Base-by-base conservation (phyloP, 768 basidiomycete species). In the Suillus placidus region DNA sequence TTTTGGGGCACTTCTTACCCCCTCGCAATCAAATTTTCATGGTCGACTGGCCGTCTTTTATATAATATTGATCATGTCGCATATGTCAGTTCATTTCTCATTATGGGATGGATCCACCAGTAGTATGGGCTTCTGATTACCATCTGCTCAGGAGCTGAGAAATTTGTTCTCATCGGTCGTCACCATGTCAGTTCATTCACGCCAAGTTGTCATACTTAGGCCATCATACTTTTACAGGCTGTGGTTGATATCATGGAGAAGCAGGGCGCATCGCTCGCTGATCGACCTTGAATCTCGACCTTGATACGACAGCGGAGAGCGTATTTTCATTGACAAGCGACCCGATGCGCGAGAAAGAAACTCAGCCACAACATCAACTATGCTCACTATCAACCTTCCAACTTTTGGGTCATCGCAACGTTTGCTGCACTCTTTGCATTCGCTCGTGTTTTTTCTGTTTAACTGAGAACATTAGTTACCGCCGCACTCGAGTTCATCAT, bases 161-260 rank as follows among this genome's bases (percentile, higher is more conserved):
- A 69, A 20, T 67, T 71, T n/a, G 71, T 72, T 52, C 68, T 76
- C n/a, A 42, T 76, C 6, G 74, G 72, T 4, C 69, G 74, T 54
- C 74, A 75, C 34, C 45, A 73, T 5, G 74, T 72, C 10, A 18
- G 70, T 18, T 32, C 4, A 38, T 8, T 34, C 10, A 55, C 10
- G 34, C 34, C n/a, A 7, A 34, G 1, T 43, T 30, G 18, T 14
- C 30, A 4, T 60, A n/a, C 20, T 6, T 10, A 35, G 12, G 20
- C 34, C 10, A 35, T 6, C 12, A 35, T 35, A 1, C 32, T 7
- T 2, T 38, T 35, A 16, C 18, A 85, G 67, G 83, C 83, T 10
- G 84, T 84, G 0, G 77, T 85, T 1, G 84, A 86, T 9, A 82
- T 87, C 62, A 83, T 87, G 84, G 86, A 87, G 72, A 82, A 82